Conservation (phyloP, 805 yeast genomes). For the Lipomyces sp. region DNA sequence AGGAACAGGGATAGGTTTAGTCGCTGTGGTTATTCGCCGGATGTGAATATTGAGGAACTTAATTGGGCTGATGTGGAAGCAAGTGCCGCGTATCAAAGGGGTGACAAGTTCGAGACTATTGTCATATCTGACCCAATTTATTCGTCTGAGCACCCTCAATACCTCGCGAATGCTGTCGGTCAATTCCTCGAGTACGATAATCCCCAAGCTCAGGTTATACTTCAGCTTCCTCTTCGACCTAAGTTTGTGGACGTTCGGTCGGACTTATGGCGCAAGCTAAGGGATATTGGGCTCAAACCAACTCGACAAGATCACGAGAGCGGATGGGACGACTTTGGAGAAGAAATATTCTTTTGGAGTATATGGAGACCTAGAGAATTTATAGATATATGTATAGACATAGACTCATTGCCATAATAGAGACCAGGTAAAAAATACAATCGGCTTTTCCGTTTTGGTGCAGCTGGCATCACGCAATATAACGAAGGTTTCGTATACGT, state of each 20-base stretch:
- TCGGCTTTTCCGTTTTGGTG: too few species aligned
- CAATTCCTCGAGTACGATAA: conserved; percentile 49
- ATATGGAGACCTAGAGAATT: conserved; percentile 37
- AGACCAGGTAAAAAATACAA: neutral
- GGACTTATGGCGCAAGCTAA: conserved; percentile 61
- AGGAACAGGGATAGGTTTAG: conserved; percentile 49
- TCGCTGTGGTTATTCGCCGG: neutral
- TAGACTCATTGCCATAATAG: conserved; percentile 3
- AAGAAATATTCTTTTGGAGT: conserved; percentile 53
- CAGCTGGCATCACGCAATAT: too few species aligned
- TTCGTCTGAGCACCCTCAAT: conserved; percentile 76
- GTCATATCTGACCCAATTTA: conserved; percentile 89
- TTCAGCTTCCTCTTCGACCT: conserved; percentile 77
- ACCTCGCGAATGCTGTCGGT: conserved; percentile 66
- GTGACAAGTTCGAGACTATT: conserved; percentile 57
- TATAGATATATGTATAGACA: conserved; percentile 3
- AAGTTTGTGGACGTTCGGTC: conserved; percentile 69
- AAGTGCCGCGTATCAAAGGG: conserved; percentile 39
- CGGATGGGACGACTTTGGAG: conserved; percentile 89
- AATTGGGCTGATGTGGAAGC: conserved; percentile 76
- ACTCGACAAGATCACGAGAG: conserved; percentile 53
- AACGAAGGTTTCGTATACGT: too few species aligned
- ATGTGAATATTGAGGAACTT: conserved; percentile 54
- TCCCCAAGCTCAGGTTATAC: conserved; percentile 54
- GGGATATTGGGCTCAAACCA: conserved; percentile 44